Conservation (phyloP, 225 moss, liverwort and hornwort genomes). For the Polytrichum formosum region DNA sequence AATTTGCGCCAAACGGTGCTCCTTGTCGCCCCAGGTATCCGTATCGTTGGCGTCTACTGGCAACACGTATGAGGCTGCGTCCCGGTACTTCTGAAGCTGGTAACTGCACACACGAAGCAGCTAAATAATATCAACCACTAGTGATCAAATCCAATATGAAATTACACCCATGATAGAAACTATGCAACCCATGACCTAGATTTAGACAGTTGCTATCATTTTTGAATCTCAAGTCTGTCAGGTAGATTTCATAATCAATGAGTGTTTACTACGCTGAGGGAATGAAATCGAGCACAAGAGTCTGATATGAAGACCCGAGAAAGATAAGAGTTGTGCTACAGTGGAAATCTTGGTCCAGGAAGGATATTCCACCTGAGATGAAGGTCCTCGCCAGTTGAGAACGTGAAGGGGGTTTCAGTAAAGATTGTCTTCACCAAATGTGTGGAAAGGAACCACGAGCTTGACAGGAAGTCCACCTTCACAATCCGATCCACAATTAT, state of each 20-base stretch:
- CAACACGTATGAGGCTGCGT: conserved; percentile 66
- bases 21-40: conserved; percentile 94
- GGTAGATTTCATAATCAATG: too few species aligned
- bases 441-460: conserved; percentile 79
- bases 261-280: too few species aligned
- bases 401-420: conserved; percentile 89
- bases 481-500: conserved; percentile 65
- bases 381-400: conserved; percentile 88
- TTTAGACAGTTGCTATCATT: too few species aligned
- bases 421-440: conserved; percentile 83
- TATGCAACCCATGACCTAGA: too few species aligned
- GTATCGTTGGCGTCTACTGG: conserved; percentile 66
- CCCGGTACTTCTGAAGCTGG: conserved; percentile 91
- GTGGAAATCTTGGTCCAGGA: too few species aligned
- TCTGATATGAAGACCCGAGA: too few species aligned
- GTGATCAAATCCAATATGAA: too few species aligned
- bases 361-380: conserved; percentile 59
- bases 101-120: conserved; percentile 45
- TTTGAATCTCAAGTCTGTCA: too few species aligned
- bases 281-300: too few species aligned
- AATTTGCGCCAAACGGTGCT: conserved; percentile 85
- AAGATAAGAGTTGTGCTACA: too few species aligned
- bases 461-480: conserved; percentile 89
- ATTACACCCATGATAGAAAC: too few species aligned
- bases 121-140: neutral